Conservation (phyloP, 1,139 yeast genomes). For the Yamadazyma pseudoaaseri region DNA sequence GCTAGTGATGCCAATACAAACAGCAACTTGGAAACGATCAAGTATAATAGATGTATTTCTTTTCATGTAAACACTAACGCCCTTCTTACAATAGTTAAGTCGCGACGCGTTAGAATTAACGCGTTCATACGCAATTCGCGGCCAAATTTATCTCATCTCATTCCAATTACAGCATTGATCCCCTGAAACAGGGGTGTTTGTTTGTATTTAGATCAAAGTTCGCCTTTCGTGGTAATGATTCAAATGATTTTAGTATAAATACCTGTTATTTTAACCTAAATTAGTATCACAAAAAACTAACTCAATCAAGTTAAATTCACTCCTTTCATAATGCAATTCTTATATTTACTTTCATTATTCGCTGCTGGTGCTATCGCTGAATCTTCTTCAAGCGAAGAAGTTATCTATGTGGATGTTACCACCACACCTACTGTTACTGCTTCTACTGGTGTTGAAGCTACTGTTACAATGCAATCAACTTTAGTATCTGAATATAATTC, state of each 20-base stretch:
- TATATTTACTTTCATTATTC: slow-evolving; percentile 32
- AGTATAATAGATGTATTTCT: too few relatives aligned
- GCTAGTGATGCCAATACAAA: too few relatives aligned
- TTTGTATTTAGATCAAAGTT: neutral
- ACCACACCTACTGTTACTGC: slow-evolving; percentile 37
- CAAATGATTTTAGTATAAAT: slow-evolving; percentile 12
- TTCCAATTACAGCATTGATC: neutral
- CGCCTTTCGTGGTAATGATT: neutral
- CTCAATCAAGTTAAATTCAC: slow-evolving; percentile 4
- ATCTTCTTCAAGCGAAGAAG: slow-evolving; percentile 20
- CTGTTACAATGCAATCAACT: slow-evolving; percentile 35
- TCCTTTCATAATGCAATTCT: slow-evolving; percentile 16
- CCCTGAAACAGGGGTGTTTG: slow-evolving; percentile 1
- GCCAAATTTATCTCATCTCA: neutral
- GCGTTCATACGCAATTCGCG: neutral
- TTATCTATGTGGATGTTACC: slow-evolving; percentile 26
- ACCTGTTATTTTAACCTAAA: slow-evolving; percentile 12
- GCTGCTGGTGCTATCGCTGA: slow-evolving; percentile 13
- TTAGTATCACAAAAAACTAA: slow-evolving; percentile 2
- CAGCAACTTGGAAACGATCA: too few relatives aligned
- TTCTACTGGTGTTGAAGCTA: slow-evolving; percentile 35
- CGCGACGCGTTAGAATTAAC: neutral
- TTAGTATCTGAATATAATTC: slow-evolving; percentile 25
- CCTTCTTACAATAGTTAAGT: too few relatives aligned
- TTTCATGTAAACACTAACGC: too few relatives aligned